Base-by-base conservation (phyloP, 2,329 filamentous ascomycete genomes). In the Hypomyces perniciosus region DNA sequence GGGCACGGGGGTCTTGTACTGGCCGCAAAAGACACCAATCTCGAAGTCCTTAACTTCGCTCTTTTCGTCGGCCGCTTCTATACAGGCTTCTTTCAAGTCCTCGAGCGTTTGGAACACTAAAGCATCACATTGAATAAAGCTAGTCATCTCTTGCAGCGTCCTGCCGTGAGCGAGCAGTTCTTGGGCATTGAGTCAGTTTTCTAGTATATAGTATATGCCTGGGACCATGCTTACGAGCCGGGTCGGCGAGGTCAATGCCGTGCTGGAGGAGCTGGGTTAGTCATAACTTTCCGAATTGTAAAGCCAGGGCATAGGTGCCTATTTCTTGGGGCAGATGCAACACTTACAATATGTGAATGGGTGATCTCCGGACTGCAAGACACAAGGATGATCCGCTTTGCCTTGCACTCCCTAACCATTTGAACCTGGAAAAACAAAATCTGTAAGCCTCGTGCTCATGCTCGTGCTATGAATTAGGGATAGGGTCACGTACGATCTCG, bases 21-120 rank as follows among this genome's bases (percentile, higher is more conserved):
- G 82, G 42, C 92, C 92, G 63, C 84, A 90, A 72, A 97, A 96
- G 7, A 96, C 91, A 48, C 92, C 91, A 2, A 95, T 84, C 65
- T 97, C 92, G 58, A 96, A 96, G 50, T 85, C 75, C 7, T 75
- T 75, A 60, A 80, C 65, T 34, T 69, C 65, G 33, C 73, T 71
- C 54, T 79, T 70, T 50, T 78, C 72, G 46, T 83, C 78, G 54
- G 82, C 84, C 4, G 88, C 79, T 58, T 90, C 84, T 2, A 83
- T 78, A 63, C 91, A 96, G 0, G 90, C 83, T 30, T 78, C 81
- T 63, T 86, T 85, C n/a, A 97, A 75, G 61, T 95, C 91, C 1
- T 83, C 78, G 1, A 97, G 78, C 7, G 64, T 63, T 55, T 75
- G 73, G 62, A 68, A 78, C 46, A 77, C 85, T 42, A 96, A 83